phyloP scores from a whole-genome alignment of 176 grass and related monocot genomes.

The Tillandsia fasciculata region DNA sequence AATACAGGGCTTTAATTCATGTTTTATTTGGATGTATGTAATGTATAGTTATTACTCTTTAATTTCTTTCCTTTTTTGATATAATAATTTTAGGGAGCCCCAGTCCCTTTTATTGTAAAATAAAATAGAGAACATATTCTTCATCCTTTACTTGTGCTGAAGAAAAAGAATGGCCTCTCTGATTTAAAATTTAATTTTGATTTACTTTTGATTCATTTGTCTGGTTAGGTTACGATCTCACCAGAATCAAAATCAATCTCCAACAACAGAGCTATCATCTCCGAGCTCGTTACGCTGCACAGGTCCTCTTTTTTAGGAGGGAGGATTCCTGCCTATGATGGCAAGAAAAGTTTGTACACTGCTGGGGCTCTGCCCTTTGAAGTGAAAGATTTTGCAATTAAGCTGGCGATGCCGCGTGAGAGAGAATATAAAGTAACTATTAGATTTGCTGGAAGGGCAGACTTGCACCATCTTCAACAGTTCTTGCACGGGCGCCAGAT shows the following conservation, averaged over 20 bases:
- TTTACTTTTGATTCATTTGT: neutral
- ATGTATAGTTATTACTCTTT: no score
- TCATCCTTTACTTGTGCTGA: neutral
- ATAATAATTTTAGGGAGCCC: no score
- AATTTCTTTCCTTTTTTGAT: no score
- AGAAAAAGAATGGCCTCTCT: neutral
- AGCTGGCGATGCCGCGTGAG: constrained; percentile 18
- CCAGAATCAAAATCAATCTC: constrained; percentile 65
- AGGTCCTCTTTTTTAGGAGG: constrained; percentile 36
- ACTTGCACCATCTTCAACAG: constrained; percentile 47
- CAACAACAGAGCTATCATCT: constrained; percentile 50
- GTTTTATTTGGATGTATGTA: no score
- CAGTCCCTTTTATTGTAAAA: no score
- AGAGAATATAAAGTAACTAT: constrained; percentile 71
- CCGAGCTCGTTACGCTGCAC: constrained; percentile 49
- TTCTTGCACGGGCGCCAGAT: constrained; percentile 51
- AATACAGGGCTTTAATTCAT: no score
- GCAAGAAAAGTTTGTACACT: constrained; percentile 79
- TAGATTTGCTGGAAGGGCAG: constrained; percentile 43
- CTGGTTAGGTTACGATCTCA: constrained; percentile 52
- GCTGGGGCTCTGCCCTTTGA: constrained; percentile 74
- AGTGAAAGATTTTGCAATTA: constrained; percentile 53
- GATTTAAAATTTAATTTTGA: neutral
- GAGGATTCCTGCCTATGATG: constrained; percentile 72
- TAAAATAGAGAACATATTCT: no score